Evolutionary conservation across 2,329 filamentous ascomycete species (phyloP), one percentile per base, ranked within the genome.

Genomic region (Cladobotryum mycophilum): DNA sequence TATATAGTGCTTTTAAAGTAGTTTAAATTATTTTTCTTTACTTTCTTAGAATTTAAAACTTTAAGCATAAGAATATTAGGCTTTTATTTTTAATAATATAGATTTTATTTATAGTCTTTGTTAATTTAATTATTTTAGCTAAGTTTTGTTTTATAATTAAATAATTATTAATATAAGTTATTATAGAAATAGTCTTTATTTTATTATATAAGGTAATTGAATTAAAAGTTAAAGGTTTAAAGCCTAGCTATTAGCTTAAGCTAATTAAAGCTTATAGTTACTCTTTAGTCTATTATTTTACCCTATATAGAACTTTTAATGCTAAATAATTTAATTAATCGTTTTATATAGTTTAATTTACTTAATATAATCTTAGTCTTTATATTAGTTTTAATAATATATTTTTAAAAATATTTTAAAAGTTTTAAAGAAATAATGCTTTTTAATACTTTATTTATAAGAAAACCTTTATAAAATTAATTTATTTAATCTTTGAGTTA

Each of bases 321-420:
- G 35, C 35, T 37, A 12, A 14, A 37, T 37, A 37, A 15, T 37
- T 17, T 41, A 25, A 14, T 12, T 43, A 43, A 13, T 43, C 22
- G 2, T 20, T 25, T 25, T 43, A 3, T 25, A 43, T 22, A 12
- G 18, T 25, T 3, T 14, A 22, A 20, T 43, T 43, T 20, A 5
- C 6, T n/a, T 45, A 15, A 33, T 44, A 30, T 42, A 17, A 12
- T 9, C 34, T 45, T 18, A 35, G 15, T 4, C 17, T 35, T 35
- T 3, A 4, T 35, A 35, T 35, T 45, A 45, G 34, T 15, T 9
- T 35, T 35, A 35, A 12, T 35, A 45, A 35, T 34, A 35, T 45
- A 34, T 2, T 35, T 7, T 36, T 34, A 35, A 52, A 53, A 45
- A 41, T 49, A 38, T 48, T 38, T 45, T 45, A 50, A 45, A 42